These are phyloP conservation scores for Penicillium egyptiacum DNA, from an alignment of 495 filamentous ascomycete species.

Conservation along the genomic window DNA sequence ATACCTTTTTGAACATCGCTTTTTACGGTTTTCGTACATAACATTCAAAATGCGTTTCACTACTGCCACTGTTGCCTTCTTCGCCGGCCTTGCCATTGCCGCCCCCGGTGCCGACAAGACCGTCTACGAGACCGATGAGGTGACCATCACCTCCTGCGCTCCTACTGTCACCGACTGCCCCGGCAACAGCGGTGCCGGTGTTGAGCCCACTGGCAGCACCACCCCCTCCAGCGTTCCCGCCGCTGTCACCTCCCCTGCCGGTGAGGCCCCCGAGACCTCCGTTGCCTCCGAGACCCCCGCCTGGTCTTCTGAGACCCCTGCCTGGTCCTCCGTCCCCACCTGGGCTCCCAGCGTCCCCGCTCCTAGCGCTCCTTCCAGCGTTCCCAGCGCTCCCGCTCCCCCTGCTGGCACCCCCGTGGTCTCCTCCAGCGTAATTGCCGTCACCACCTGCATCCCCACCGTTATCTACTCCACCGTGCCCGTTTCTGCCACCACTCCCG, in stretches of 20 bases:
- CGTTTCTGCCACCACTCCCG: slow-evolving; percentile 24
- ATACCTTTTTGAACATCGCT: slow-evolving; percentile 31
- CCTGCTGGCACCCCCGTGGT: slow-evolving; percentile 16
- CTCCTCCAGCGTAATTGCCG: slow-evolving; percentile 32
- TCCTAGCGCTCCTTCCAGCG: slow-evolving; percentile 10
- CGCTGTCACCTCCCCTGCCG: slow-evolving; percentile 20
- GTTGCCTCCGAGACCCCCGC: slow-evolving; percentile 16
- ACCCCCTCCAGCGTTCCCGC: slow-evolving; percentile 14
- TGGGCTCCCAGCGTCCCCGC: slow-evolving; percentile 13
- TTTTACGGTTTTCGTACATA: slow-evolving; percentile 38
- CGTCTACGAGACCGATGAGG: slow-evolving; percentile 55
- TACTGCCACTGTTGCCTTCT: slow-evolving; percentile 49
- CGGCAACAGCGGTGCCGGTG: slow-evolving; percentile 25
- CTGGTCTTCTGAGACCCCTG: slow-evolving; percentile 6
- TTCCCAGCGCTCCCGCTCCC: slow-evolving; percentile 17
- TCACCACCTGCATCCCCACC: slow-evolving; percentile 48
- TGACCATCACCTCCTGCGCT: slow-evolving; percentile 61
- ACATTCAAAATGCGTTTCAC: slow-evolving; percentile 58
- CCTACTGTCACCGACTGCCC: slow-evolving; percentile 61
- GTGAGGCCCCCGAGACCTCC: slow-evolving; percentile 10
- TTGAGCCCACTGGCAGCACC: slow-evolving; percentile 18
- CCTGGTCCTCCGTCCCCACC: slow-evolving; percentile 20
- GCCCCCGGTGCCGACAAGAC: slow-evolving; percentile 41
- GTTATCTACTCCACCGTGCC: slow-evolving; percentile 43
- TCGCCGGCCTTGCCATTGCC: slow-evolving; percentile 49